These are phyloP conservation scores for Obba rivulosa DNA, from an alignment of 768 basidiomycete species.

Conservation along the genomic window DNA sequence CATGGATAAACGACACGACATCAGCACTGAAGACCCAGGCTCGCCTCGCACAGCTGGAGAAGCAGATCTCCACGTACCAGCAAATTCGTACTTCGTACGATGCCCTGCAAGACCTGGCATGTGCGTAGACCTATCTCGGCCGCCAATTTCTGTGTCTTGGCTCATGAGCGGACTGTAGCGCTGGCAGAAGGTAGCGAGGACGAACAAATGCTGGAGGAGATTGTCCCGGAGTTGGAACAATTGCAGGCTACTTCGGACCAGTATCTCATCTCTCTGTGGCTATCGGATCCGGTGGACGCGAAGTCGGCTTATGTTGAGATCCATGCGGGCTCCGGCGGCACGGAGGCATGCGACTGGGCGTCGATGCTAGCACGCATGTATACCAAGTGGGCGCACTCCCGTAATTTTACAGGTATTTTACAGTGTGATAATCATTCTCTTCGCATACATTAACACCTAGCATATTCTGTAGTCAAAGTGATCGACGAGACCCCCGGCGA, in stretches of 20 bases:
- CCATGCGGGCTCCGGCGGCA: conserved; percentile 11
- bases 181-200: conserved; percentile 4
- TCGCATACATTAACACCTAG: no score
- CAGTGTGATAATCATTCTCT: no score
- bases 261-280: conserved; percentile 7
- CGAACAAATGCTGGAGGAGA: conserved; percentile 6
- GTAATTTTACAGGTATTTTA: conserved; percentile 7
- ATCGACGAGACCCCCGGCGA: conserved; percentile 11
- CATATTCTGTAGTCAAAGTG: conserved; percentile 5
- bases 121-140: not conserved
- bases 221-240: conserved; percentile 8
- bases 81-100: not conserved
- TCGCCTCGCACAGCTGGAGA: conserved; percentile 8
- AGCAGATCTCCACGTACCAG: conserved; percentile 5
- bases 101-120: conserved; percentile 6
- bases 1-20: conserved; percentile 7
- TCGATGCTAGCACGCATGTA: conserved; percentile 15
- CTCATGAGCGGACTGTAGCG: not conserved
- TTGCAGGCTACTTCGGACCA: conserved; percentile 5
- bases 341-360: conserved; percentile 14
- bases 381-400: conserved; percentile 14
- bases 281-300: conserved; percentile 10
- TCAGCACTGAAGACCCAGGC: conserved; percentile 7
- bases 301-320: conserved; percentile 15
- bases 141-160: not conserved